phyloP scores from a whole-genome alignment of 331 rosid species.

The Arachis monticola region DNA sequence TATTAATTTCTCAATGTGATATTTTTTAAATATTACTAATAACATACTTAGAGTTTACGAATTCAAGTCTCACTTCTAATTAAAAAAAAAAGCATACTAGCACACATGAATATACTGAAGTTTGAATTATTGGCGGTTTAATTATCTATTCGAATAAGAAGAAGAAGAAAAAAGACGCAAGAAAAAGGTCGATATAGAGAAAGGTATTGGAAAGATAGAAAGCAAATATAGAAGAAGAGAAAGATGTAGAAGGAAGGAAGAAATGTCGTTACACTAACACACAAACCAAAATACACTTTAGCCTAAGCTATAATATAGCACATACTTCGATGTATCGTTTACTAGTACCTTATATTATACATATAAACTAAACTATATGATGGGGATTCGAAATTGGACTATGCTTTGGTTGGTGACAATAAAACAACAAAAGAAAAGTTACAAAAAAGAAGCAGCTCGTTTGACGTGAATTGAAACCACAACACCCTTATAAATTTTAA shows the following conservation, averaged over 20 bases:
- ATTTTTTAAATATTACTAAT: too few relatives aligned
- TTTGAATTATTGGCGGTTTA: constrained; percentile 37
- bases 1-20: too few relatives aligned
- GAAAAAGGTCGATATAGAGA: too few relatives aligned
- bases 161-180: not conserved
- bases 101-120: constrained; percentile 33
- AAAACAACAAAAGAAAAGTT: constrained; percentile 67
- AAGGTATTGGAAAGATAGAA: too few relatives aligned
- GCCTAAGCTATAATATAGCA: constrained; percentile 29
- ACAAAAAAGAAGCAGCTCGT: constrained; percentile 62
- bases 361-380: constrained; percentile 45
- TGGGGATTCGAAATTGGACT: constrained; percentile 68
- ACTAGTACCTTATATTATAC: constrained; percentile 49
- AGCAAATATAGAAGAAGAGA: too few relatives aligned
- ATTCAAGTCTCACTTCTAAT: too few relatives aligned
- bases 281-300: not conserved
- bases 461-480: constrained; percentile 55
- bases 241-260: constrained; percentile 42
- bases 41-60: too few relatives aligned
- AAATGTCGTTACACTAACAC: constrained; percentile 49
- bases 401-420: constrained; percentile 55
- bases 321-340: constrained; percentile 68
- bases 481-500: not conserved
- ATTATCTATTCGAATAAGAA: not conserved
- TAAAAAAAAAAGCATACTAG: not conserved